Percentiles rank a stretch among this genome's conserved stretches.
These are phyloP conservation scores for Rhizopus arrhizus DNA, from an alignment of 371 early-diverging fungal genomes.

Conservation along the genomic window DNA sequence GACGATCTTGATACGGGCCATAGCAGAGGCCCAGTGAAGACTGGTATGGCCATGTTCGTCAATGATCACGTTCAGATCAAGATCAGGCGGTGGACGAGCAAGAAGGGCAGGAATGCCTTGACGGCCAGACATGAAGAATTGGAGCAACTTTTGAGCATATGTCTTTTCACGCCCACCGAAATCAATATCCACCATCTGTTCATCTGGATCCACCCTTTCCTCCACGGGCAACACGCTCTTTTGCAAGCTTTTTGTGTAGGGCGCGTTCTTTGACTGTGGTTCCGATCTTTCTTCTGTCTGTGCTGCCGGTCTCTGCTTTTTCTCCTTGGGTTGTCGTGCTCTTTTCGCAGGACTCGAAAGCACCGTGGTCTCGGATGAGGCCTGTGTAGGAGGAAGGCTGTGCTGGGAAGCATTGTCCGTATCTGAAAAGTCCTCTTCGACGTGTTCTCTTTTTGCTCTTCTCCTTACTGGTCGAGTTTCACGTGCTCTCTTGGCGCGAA, in stretches of 20 bases:
- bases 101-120: conserved; percentile 55
- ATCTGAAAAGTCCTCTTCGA: conserved; percentile 2
- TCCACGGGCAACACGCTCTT: not conserved
- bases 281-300: too few relatives aligned
- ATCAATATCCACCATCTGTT: conserved; percentile 7
- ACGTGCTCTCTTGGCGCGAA: conserved; percentile 18
- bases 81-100: conserved; percentile 54
- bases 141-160: conserved; percentile 50
- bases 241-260: too few relatives aligned
- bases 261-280: too few relatives aligned
- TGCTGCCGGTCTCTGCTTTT: not conserved
- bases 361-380: too few relatives aligned
- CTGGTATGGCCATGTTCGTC: conserved; percentile 95
- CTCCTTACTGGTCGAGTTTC: conserved; percentile 27
- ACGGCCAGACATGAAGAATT: conserved; percentile 65
- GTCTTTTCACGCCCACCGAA: conserved; percentile 22
- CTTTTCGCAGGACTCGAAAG: too few relatives aligned
- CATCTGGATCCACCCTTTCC: not conserved
- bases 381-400: too few relatives aligned
- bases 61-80: conserved; percentile 84
- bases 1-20: conserved; percentile 82
- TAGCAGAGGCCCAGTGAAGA: conserved; percentile 95
- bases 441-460: conserved; percentile 27
- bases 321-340: not conserved
- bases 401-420: not conserved